Evolutionary conservation across 441 rosid species (phyloP).

Genomic region (Pelargonium cotyledonis): DNA sequence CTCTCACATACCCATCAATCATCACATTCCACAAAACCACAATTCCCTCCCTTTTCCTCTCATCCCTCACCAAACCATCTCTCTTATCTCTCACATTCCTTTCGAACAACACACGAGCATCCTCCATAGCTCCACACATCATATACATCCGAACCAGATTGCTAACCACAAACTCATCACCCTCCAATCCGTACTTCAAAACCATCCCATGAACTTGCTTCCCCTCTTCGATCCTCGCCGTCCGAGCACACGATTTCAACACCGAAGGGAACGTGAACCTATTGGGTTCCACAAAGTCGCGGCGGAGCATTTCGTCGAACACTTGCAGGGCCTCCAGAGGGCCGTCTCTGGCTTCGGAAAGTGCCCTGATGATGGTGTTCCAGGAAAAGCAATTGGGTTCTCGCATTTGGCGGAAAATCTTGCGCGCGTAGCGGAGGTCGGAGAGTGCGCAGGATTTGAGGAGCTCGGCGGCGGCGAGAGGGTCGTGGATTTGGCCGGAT

Average conservation of each 20-base stretch:
- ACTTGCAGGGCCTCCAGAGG: constrained; percentile 33
- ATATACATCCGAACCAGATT: constrained; percentile 53
- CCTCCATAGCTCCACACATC: constrained; percentile 43
- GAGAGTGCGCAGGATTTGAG: constrained; percentile 43
- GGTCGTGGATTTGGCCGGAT: constrained; percentile 46
- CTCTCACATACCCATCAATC: constrained; percentile 46
- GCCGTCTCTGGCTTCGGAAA: constrained; percentile 31
- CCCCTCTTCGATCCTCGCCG: constrained; percentile 43
- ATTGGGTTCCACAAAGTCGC: constrained; percentile 44
- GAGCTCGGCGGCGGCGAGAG: constrained; percentile 62
- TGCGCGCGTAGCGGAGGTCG: constrained; percentile 33
- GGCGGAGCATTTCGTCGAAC: constrained; percentile 37
- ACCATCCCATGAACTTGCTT: constrained; percentile 51
- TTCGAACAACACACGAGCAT: constrained; percentile 37
- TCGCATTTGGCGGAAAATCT: constrained; percentile 40
- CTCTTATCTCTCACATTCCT: constrained; percentile 28
- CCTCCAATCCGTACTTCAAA: constrained; percentile 41
- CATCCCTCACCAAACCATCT: not conserved
- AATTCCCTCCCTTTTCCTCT: constrained; percentile 31
- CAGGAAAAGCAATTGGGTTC: constrained; percentile 63
- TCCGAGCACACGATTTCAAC: constrained; percentile 51
- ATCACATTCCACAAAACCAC: constrained; percentile 61
- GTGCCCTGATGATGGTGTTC: constrained; percentile 62
- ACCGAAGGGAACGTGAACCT: constrained; percentile 56
- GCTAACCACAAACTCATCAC: constrained; percentile 54